A percentile compares a stretch with the other conserved stretches of the same genome.
phyloP scores from a whole-genome alignment of 352 stramenopile genomes.

The Globisporangium cylindrosporum region DNA sequence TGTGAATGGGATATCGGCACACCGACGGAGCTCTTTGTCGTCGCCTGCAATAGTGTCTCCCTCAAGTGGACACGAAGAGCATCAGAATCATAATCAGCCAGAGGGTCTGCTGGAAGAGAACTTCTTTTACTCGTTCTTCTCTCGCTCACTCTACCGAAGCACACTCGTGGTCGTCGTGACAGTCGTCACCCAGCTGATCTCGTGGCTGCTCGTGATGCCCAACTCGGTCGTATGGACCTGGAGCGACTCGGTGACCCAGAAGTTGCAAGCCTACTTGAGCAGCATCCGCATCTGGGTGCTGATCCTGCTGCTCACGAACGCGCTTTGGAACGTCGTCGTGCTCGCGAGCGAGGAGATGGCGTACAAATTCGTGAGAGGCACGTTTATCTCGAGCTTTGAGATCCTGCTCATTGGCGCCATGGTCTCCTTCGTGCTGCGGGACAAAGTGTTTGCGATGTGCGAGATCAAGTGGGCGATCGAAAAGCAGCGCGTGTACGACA shows the following conservation, averaged over 20 bases:
- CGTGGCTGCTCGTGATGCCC: conserved; percentile 51
- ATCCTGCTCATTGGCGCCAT: conserved; percentile 22
- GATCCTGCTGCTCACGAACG: conserved; percentile 32
- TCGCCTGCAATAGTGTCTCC: not conserved
- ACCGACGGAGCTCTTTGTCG: not conserved
- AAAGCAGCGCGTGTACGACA: conserved; percentile 26
- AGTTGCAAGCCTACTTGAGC: conserved; percentile 40
- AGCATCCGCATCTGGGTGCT: conserved; percentile 35
- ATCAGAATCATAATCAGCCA: not conserved
- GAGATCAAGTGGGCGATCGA: conserved; percentile 27
- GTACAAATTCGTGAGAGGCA: conserved; percentile 22
- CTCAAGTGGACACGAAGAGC: conserved; percentile 9
- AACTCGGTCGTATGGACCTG: conserved; percentile 50
- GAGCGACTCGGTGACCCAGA: conserved; percentile 25
- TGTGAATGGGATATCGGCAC: not conserved
- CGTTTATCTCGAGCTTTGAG: conserved; percentile 24
- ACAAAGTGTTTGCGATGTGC: conserved; percentile 20
- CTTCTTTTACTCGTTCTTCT: conserved; percentile 14
- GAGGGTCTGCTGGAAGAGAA: not conserved
- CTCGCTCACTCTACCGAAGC: conserved; percentile 42
- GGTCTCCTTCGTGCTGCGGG: conserved; percentile 11
- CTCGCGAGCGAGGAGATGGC: conserved; percentile 30
- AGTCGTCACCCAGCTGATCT: conserved; percentile 29
- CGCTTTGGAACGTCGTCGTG: conserved; percentile 30
- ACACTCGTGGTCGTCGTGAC: conserved; percentile 27